These are phyloP conservation scores for Dipteronia sinensis DNA, from an alignment of 345 rosid genomes.

Conservation along the genomic window DNA sequence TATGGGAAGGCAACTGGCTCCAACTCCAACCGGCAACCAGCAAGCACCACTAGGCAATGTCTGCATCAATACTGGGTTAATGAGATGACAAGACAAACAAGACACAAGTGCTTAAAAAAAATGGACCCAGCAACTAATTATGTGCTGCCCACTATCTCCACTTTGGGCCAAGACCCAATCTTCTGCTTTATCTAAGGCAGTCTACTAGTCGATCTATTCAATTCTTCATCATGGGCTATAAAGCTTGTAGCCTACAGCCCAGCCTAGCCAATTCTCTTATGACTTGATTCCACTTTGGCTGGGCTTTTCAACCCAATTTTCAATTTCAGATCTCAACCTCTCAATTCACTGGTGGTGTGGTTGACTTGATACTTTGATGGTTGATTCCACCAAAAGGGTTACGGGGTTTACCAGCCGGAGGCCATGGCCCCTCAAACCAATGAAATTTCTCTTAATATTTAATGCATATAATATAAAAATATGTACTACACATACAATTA, in stretches of 20 bases:
- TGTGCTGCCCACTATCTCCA: not conserved
- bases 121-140: not conserved
- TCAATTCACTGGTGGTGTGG: no score
- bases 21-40: not conserved
- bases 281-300: not conserved
- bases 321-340: no score
- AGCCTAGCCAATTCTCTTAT: not conserved
- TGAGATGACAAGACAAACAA: not conserved
- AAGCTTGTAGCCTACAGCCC: not conserved
- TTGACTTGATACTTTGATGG: no score
- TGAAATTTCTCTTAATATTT: no score
- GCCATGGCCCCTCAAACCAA: no score
- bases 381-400: no score
- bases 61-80: not conserved
- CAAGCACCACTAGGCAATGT: constrained; percentile 3
- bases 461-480: no score
- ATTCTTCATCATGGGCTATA: not conserved
- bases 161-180: not conserved
- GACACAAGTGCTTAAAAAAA: not conserved
- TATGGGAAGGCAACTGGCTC: constrained; percentile 1
- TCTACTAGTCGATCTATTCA: not conserved
- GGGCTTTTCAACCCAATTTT: not conserved
- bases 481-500: no score
- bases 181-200: not conserved
- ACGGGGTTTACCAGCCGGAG: no score